These are phyloP conservation scores for Colletotrichum sp. DNA, from an alignment of 2,329 filamentous ascomycete genomes.

Conservation along the genomic window DNA sequence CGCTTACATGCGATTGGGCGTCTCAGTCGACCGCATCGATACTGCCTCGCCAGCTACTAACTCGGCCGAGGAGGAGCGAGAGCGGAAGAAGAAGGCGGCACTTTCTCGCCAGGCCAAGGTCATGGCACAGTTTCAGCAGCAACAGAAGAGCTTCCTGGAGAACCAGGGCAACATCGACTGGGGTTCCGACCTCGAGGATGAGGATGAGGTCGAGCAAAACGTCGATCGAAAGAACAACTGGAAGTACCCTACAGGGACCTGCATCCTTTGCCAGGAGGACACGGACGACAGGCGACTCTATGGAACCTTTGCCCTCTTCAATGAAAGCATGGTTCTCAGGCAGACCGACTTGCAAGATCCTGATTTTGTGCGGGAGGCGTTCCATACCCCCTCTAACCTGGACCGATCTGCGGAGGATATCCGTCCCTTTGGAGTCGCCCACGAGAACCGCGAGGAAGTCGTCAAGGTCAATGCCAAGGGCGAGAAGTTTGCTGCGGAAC, in stretches of 20 bases:
- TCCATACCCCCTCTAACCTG: constrained; percentile 78
- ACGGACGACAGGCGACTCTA: constrained; percentile 88
- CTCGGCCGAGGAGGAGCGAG: constrained; percentile 73
- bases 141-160: constrained; percentile 93
- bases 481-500: constrained; percentile 72
- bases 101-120: constrained; percentile 88
- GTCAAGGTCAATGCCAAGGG: constrained; percentile 78
- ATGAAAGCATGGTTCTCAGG: constrained; percentile 83
- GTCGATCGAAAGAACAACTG: constrained; percentile 77
- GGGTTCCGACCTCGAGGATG: constrained; percentile 79
- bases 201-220: constrained; percentile 71
- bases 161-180: constrained; percentile 88
- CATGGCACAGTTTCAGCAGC: constrained; percentile 98
- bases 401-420: constrained; percentile 84
- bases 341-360: constrained; percentile 84
- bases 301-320: constrained; percentile 90
- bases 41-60: constrained; percentile 79
- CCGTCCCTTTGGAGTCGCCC: constrained; percentile 88
- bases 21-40: constrained; percentile 79
- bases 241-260: constrained; percentile 92
- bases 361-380: constrained; percentile 84
- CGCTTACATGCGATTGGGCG: constrained; percentile 67
- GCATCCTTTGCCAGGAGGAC: constrained; percentile 96
- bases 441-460: constrained; percentile 81
- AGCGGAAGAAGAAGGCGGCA: constrained; percentile 89